Evolutionary conservation across 1,284 basidiomycete species (phyloP).

Genomic region (Rhodofomes roseus): DNA sequence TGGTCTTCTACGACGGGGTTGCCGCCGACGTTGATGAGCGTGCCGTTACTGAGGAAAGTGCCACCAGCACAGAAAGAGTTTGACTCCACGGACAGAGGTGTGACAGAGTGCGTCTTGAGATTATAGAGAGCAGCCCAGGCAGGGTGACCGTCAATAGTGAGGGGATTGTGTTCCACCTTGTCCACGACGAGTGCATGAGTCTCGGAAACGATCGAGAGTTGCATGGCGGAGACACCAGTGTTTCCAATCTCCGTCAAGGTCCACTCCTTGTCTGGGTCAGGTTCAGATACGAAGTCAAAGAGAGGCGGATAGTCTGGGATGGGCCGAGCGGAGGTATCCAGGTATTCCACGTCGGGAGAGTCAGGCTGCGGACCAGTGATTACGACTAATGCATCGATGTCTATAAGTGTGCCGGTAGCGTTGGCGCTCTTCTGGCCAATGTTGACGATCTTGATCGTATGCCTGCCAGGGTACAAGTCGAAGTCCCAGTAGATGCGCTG

Average conservation of each 20-base stretch:
- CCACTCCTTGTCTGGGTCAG: constrained; percentile 34
- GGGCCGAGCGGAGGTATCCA: constrained; percentile 11
- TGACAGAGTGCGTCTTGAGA: constrained; percentile 57
- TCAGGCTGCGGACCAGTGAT: constrained; percentile 27
- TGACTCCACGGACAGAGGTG: constrained; percentile 62
- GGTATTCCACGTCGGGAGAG: constrained; percentile 11
- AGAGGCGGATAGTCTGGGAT: constrained; percentile 14
- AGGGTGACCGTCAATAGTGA: constrained; percentile 66
- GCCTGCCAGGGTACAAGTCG: constrained; percentile 46
- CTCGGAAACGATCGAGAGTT: constrained; percentile 65
- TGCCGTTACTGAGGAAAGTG: constrained; percentile 71
- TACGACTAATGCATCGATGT: constrained; percentile 68
- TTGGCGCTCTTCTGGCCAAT: constrained; percentile 39
- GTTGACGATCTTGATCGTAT: constrained; percentile 64
- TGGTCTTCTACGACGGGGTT: constrained; percentile 65
- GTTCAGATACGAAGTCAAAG: constrained; percentile 21
- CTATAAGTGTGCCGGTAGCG: constrained; percentile 35
- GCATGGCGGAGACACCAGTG: constrained; percentile 83
- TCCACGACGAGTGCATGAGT: constrained; percentile 74
- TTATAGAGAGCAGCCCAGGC: constrained; percentile 80
- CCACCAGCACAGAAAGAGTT: constrained; percentile 91
- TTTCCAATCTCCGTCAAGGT: constrained; percentile 52
- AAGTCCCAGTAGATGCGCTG: constrained; percentile 66
- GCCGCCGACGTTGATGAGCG: constrained; percentile 73
- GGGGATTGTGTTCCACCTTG: constrained; percentile 83